Conservation (phyloP, 2,329 filamentous ascomycete species). For the Clarireedia sp. region DNA sequence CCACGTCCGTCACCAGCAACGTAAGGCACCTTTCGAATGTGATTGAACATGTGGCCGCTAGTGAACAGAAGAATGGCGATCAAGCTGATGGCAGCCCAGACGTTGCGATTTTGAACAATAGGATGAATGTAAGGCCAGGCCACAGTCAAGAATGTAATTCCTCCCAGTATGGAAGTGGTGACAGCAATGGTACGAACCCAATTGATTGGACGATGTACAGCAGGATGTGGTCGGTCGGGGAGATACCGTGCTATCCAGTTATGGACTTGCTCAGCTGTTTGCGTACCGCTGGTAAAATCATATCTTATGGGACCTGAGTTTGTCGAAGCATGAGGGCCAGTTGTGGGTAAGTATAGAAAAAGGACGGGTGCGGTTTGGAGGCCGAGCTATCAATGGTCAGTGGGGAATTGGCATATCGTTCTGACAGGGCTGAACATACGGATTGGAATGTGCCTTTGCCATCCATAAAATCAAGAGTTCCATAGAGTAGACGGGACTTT, state of each 20-base stretch:
- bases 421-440: conserved; percentile 40
- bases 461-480: conserved; percentile 78
- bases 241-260: conserved; percentile 72
- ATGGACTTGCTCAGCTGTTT: conserved; percentile 70
- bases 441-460: conserved; percentile 81
- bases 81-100: conserved; percentile 87
- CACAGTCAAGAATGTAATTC: conserved; percentile 60
- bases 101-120: conserved; percentile 77
- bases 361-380: conserved; percentile 92
- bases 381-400: conserved; percentile 54
- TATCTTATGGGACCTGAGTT: conserved; percentile 66
- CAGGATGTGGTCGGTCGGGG: conserved; percentile 67
- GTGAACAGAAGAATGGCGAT: conserved; percentile 89
- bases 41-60: conserved; percentile 98
- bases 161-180: conserved; percentile 61
- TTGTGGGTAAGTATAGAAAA: conserved; percentile 77
- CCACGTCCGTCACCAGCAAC: conserved; percentile 77
- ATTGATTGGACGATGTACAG: conserved; percentile 79
- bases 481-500: conserved; percentile 68
- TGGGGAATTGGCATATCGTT: background rate
- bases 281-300: conserved; percentile 71
- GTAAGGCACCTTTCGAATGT: conserved; percentile 93
- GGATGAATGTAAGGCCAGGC: conserved; percentile 74
- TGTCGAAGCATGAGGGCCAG: conserved; percentile 67
- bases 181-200: conserved; percentile 66